These are phyloP conservation scores for Aplosporella prunicola DNA, from an alignment of 2,329 filamentous ascomycete species.

Conservation along the genomic window DNA sequence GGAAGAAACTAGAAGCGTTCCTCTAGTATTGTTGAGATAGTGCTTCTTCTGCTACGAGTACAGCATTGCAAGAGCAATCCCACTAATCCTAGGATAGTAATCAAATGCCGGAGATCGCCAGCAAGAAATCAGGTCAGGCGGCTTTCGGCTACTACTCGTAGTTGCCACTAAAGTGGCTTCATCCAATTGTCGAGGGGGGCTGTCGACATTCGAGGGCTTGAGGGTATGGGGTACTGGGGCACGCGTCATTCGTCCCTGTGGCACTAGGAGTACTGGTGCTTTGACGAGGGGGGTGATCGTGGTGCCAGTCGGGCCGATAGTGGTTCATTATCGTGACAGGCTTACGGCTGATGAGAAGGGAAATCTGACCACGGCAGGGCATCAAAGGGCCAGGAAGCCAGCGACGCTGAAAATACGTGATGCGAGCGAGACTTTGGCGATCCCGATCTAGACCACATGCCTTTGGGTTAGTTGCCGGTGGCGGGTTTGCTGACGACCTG, in stretches of 20 bases:
- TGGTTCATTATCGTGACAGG: constrained; percentile 4
- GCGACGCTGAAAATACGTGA: too few species aligned
- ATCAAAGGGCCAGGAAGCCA: background rate
- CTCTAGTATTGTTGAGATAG: too few species aligned
- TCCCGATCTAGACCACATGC: constrained; percentile 5
- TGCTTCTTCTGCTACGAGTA: too few species aligned
- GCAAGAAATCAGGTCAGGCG: too few species aligned
- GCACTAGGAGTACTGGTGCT: constrained; percentile 5
- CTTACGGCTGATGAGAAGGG: background rate
- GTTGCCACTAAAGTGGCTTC: too few species aligned
- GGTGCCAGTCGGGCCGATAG: constrained; percentile 6
- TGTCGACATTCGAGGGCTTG: too few species aligned
- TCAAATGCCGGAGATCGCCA: constrained; percentile 6
- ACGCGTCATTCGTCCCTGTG: constrained; percentile 6
- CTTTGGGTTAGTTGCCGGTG: constrained; percentile 9
- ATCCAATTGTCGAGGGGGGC: background rate
- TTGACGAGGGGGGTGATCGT: background rate
- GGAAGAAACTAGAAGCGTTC: too few species aligned
- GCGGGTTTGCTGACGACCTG: too few species aligned
- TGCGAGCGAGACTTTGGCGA: constrained; percentile 3
- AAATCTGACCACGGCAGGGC: background rate
- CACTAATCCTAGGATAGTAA: too few species aligned
- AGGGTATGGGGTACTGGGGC: too few species aligned
- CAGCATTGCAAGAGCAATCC: too few species aligned
- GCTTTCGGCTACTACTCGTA: too few species aligned